Evolutionary conservation across 108 stramenopile species (phyloP).

Genomic region (Schizochytrium sp.): DNA sequence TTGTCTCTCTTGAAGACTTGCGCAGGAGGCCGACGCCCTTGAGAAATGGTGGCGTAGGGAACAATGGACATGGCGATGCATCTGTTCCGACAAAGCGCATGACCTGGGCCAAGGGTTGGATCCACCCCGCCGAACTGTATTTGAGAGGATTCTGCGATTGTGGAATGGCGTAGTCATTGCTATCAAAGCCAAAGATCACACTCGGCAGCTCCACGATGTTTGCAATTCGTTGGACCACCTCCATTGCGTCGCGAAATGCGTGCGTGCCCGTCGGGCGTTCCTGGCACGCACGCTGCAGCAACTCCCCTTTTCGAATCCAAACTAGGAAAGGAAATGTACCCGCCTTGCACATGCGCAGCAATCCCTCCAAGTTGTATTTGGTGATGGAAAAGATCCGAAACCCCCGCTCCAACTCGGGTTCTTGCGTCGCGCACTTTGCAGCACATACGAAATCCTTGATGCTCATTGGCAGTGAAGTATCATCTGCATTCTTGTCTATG

Average conservation of each 20-base stretch:
- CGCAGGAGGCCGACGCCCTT: neutral
- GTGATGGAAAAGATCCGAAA: neutral
- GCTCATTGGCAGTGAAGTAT: neutral
- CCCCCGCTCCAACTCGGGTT: neutral
- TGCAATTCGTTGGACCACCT: neutral
- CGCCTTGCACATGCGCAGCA: neutral
- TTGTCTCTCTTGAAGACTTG: neutral
- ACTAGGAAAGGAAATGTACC: neutral
- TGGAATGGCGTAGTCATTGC: neutral
- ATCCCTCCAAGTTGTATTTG: neutral
- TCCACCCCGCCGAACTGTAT: neutral
- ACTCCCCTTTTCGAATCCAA: neutral
- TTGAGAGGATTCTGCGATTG: neutral
- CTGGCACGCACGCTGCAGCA: neutral
- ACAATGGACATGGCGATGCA: neutral
- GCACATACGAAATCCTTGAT: neutral
- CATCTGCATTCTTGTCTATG: too few relatives aligned
- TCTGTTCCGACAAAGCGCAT: neutral
- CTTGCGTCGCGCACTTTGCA: neutral
- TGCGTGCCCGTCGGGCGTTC: neutral
- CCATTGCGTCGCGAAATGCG: neutral
- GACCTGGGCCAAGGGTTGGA: neutral
- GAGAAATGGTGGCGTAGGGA: neutral
- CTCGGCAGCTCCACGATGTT: neutral
- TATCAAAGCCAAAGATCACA: neutral